These are phyloP conservation scores for Carallia brachiata DNA, from an alignment of 345 rosid species.

Conservation along the genomic window DNA sequence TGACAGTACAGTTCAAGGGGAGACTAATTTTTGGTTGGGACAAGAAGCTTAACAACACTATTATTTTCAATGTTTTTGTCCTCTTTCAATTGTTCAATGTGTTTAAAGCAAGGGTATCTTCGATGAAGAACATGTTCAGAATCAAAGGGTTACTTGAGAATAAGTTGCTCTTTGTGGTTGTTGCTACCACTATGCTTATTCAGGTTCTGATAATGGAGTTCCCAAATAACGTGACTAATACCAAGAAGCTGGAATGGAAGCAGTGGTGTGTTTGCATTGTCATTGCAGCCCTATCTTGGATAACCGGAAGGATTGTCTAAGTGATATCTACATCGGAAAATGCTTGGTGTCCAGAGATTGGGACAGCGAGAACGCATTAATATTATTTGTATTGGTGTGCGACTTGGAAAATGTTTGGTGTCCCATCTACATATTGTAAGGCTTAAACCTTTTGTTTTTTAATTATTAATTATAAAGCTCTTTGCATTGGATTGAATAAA, in stretches of 20 bases:
- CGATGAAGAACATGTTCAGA: constrained; percentile 58
- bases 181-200: constrained; percentile 57
- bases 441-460: no score
- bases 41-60: constrained; percentile 53
- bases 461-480: no score
- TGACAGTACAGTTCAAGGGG: constrained; percentile 59
- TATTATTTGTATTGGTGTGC: no score
- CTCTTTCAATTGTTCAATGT: constrained; percentile 85
- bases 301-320: constrained; percentile 11
- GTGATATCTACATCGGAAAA: neutral
- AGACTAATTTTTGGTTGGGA: constrained; percentile 49
- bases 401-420: no score
- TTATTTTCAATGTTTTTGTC: constrained; percentile 86
- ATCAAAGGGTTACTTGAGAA: constrained; percentile 51
- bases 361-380: no score
- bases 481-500: no score
- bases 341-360: no score
- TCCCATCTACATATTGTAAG: no score
- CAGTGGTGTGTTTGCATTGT: constrained; percentile 24
- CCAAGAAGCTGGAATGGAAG: constrained; percentile 19
- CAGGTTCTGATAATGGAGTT: constrained; percentile 77
- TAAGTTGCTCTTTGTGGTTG: constrained; percentile 60
- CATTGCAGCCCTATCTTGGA: constrained; percentile 24
- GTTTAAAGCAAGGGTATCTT: constrained; percentile 69
- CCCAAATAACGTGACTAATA: constrained; percentile 35